Evolutionary conservation across 306 rosid genomes (phyloP).

Genomic region (Dalbergia cochinchinensis): DNA sequence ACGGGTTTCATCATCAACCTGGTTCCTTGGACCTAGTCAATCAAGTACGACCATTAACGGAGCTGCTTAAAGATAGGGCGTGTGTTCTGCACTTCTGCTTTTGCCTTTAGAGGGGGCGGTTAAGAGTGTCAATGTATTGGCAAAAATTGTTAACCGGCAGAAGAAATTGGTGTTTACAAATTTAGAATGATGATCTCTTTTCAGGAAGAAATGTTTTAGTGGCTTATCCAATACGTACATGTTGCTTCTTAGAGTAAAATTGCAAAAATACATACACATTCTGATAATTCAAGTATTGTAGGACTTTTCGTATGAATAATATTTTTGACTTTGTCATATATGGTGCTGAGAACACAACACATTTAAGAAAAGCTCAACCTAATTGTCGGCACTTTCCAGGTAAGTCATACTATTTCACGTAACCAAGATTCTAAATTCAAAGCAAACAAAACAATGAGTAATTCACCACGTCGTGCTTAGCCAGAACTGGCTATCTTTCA

Average conservation of each 20-base stretch:
- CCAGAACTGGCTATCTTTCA: background rate
- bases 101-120: slow-evolving; percentile 27
- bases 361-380: slow-evolving; percentile 34
- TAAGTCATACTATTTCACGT: slow-evolving; percentile 34
- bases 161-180: slow-evolving; percentile 33
- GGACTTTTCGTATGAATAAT: slow-evolving; percentile 38
- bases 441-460: background rate
- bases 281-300: slow-evolving; percentile 34
- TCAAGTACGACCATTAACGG: background rate
- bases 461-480: slow-evolving; percentile 1
- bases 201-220: slow-evolving; percentile 28
- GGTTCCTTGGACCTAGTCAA: background rate
- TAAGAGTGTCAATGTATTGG: slow-evolving; percentile 3
- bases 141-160: slow-evolving; percentile 25
- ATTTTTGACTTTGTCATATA: slow-evolving; percentile 30
- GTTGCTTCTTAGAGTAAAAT: slow-evolving; percentile 48
- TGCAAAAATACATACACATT: slow-evolving; percentile 30
- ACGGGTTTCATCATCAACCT: background rate
- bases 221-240: slow-evolving; percentile 32
- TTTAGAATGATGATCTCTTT: slow-evolving; percentile 37
- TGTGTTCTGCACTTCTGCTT: background rate
- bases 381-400: slow-evolving; percentile 48
- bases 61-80: background rate
- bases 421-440: background rate
- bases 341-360: slow-evolving; percentile 1